Evolutionary conservation across 2,329 filamentous ascomycete species (phyloP), one percentile per base, ranked within the genome.

Genomic region (Colletotrichum cuscutae): DNA sequence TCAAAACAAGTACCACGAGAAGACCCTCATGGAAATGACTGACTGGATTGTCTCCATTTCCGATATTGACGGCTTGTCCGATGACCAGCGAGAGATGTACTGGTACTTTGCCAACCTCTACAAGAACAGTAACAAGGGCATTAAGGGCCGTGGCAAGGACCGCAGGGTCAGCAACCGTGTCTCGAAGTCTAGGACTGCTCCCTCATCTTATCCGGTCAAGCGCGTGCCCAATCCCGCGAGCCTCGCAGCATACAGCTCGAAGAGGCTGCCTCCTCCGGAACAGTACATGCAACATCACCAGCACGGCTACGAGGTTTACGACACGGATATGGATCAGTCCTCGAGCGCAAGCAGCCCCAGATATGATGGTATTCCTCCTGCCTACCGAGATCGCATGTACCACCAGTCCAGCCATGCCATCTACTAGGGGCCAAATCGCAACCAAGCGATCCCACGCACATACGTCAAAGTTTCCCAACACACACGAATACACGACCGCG

Each of bases 71-170:
- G 84, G 86, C 5, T 90, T 95, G n/a, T 85, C 89, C 0, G 87
- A 91, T 49, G 82, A 84, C 5, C 94, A 98, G 78, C 91, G 90
- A 74, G 92, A 95, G 72, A 86, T 98, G 63, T 95, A 93, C 86
- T 90, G 93, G 76, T 97, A 98, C 84, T 97, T 98, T 80, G 89
- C 92, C 4, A 88, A 88, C 0, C 87, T 98, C n/a, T 98, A 98
- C 88, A 98, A 97, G 86, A 97, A 98, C 84, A 95, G 93, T 84
- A 98, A 98, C 88, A 98, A 98, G 82, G 97, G 97, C 1, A 98
- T 98, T 86, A 98, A 98, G 83, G 97, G 97, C 12, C 91, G 97
- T 58, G 97, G 97, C 56, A 97, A 96, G 80, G 94, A 95, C 77
- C 88, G 94, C 69, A 91, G 91, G 71, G 92, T 95, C 66, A 80